Conservation (phyloP, 2,329 filamentous ascomycete genomes). For the Clonostachys sp. region DNA sequence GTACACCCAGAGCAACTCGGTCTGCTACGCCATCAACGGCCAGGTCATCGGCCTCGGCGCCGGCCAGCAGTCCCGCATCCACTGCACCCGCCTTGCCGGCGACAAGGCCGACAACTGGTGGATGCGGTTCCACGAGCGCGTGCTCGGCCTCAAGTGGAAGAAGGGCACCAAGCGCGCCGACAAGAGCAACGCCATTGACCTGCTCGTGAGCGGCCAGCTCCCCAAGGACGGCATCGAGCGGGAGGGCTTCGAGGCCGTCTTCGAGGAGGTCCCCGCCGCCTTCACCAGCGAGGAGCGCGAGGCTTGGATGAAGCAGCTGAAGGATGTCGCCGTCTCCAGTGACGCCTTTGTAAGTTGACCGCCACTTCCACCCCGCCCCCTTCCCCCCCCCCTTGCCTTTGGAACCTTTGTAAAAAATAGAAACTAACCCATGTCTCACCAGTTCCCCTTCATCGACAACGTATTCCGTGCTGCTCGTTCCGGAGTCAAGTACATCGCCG, state of each 20-base stretch:
- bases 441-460: constrained; percentile 99
- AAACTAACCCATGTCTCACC: constrained; percentile 12
- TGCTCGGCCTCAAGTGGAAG: constrained; percentile 90
- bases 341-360: constrained; percentile 80
- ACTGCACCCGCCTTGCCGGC: constrained; percentile 94
- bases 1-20: constrained; percentile 98
- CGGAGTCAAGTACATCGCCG: constrained; percentile 93
- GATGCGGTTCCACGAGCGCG: constrained; percentile 94
- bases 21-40: constrained; percentile 93
- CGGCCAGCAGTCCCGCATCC: constrained; percentile 95
- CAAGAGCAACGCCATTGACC: constrained; percentile 97
- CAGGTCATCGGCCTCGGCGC: constrained; percentile 93
- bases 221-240: constrained; percentile 80
- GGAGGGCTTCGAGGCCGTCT: constrained; percentile 81
- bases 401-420: constrained; percentile 1
- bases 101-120: constrained; percentile 99
- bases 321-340: constrained; percentile 79
- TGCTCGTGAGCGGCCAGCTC: constrained; percentile 87
- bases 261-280: constrained; percentile 78
- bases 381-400: neutral
- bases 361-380: neutral
- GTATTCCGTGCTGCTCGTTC: constrained; percentile 87
- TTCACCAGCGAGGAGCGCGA: constrained; percentile 84
- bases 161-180: constrained; percentile 94
- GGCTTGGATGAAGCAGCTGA: constrained; percentile 79